Evolutionary conservation across 2,329 filamentous ascomycete species (phyloP), one percentile per base, ranked within the genome.

Genomic region (Ceratocystis ficicola): DNA sequence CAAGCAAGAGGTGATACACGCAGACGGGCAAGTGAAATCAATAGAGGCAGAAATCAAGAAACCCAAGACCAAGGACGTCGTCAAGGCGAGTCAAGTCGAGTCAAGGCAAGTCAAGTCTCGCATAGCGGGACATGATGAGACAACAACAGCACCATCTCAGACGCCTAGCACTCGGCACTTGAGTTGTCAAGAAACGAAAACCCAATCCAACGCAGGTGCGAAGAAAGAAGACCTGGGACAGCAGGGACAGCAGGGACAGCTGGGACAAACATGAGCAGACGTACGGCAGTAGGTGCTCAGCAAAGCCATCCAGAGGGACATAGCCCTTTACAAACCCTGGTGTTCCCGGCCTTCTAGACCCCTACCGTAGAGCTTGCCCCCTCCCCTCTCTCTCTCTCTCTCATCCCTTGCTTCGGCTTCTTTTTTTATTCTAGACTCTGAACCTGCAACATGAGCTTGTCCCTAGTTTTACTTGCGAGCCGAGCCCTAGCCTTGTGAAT

Each of bases 361-460:
- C 28, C 52, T 59, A 52, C 48, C 32, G 1, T 22, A 25, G 12
- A 17, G 28, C 52, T 25, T 30, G 25, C 32, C 5, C 52, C 28
- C 5, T 17, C n/a, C n/a, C n/a, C n/a, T n/a, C n/a, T n/a, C n/a
- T n/a, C n/a, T n/a, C 25, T 30, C 25, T 7, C 28, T 6, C 52
- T 6, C 52, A 57, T 59, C 52, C 52, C 52, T 59, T 59, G 32
- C 28, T 59, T 30, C 12, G 52, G 28, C 52, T 59, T 59, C 28
- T 59, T 59, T 59, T 59, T 59, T 17, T 20, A 36, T 59, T 59
- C 52, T 59, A 59, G 52, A 59, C 52, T 59, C 22, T 12, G 12
- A 36, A 20, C 25, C 28, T 59, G 52, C 52, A 32, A 59, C 25
- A 30, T 59, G 28, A 30, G 7, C 52, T 17, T 32, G 25, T 30